A percentile compares a stretch with the other conserved stretches of the same genome.
These are phyloP conservation scores for Scytalidium lignicola DNA, from an alignment of 2,329 filamentous ascomycete species.

Conservation along the genomic window DNA sequence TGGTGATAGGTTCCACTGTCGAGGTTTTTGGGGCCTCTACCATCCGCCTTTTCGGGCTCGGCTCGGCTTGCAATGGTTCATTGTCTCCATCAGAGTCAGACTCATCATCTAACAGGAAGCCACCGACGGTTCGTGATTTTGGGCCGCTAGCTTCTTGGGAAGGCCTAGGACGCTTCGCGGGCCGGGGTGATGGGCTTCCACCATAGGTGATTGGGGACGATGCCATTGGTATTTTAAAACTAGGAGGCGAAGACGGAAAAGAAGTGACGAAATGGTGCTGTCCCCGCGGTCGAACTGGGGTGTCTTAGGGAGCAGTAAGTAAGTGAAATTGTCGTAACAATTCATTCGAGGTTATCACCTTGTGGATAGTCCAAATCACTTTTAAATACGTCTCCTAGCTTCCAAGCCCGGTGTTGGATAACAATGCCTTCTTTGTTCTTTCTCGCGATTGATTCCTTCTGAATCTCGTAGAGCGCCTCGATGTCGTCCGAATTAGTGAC, in stretches of 20 bases:
- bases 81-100: slow-evolving; percentile 35
- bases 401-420: slow-evolving; percentile 47
- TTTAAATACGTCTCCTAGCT: slow-evolving; percentile 38
- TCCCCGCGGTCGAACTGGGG: slow-evolving; percentile 14
- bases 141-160: slow-evolving; percentile 25
- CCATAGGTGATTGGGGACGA: slow-evolving; percentile 50
- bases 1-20: slow-evolving; percentile 1
- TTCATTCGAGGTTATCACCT: slow-evolving; percentile 12
- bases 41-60: slow-evolving; percentile 40
- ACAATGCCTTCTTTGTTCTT: slow-evolving; percentile 40
- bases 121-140: slow-evolving; percentile 33
- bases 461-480: slow-evolving; percentile 36
- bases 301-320: slow-evolving; percentile 15
- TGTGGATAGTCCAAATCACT: slow-evolving; percentile 39
- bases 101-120: slow-evolving; percentile 40
- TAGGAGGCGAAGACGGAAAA: slow-evolving; percentile 32
- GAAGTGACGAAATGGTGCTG: slow-evolving; percentile 2
- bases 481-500: slow-evolving; percentile 40
- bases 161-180: slow-evolving; percentile 32
- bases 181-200: slow-evolving; percentile 22
- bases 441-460: slow-evolving; percentile 33
- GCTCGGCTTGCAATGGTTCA: slow-evolving; percentile 24
- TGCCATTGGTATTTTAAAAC: slow-evolving; percentile 47
- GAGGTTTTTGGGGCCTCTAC: slow-evolving; percentile 24
- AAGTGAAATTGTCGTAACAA: background rate